Conservation (phyloP, 2,329 filamentous ascomycete genomes). For the Madurella mycetomatis region DNA sequence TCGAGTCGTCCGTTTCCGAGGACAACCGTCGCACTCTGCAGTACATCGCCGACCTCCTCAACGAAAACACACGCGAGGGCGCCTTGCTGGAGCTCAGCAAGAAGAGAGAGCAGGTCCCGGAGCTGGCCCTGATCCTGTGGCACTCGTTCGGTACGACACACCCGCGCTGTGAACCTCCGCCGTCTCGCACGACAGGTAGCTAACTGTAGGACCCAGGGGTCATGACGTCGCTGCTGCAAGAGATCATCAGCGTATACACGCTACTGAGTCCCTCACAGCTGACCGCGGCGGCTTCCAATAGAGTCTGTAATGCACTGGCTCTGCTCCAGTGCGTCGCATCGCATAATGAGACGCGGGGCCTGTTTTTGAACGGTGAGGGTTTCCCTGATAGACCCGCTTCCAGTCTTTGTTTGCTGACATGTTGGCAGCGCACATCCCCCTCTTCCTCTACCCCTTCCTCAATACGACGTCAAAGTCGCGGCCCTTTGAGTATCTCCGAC, state of each 20-base stretch:
- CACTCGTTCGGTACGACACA: constrained; percentile 84
- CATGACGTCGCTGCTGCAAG: constrained; percentile 95
- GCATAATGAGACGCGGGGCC: constrained; percentile 89
- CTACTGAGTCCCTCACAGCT: constrained; percentile 94
- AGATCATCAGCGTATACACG: constrained; percentile 98
- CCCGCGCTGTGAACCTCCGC: not conserved
- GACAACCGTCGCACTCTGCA: constrained; percentile 90
- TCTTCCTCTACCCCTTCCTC: constrained; percentile 96
- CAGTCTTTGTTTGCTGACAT: constrained; percentile 13
- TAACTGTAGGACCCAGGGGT: constrained; percentile 58
- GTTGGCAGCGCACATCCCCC: constrained; percentile 79
- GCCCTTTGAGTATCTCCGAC: constrained; percentile 92
- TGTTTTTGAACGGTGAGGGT: constrained; percentile 81
- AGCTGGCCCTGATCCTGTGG: constrained; percentile 94
- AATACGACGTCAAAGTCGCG: constrained; percentile 98
- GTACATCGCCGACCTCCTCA: constrained; percentile 88
- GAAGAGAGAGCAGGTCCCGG: constrained; percentile 96
- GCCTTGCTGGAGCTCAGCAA: constrained; percentile 95
- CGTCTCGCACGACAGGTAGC: constrained; percentile 5
- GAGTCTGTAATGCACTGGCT: constrained; percentile 94
- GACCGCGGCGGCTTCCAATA: constrained; percentile 93
- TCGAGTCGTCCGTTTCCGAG: constrained; percentile 70
- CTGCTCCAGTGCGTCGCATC: constrained; percentile 95
- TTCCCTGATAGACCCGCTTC: not conserved
- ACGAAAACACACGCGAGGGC: constrained; percentile 79